These are phyloP conservation scores for Tulasnella calospora DNA, from an alignment of 768 basidiomycete genomes.

Conservation along the genomic window DNA sequence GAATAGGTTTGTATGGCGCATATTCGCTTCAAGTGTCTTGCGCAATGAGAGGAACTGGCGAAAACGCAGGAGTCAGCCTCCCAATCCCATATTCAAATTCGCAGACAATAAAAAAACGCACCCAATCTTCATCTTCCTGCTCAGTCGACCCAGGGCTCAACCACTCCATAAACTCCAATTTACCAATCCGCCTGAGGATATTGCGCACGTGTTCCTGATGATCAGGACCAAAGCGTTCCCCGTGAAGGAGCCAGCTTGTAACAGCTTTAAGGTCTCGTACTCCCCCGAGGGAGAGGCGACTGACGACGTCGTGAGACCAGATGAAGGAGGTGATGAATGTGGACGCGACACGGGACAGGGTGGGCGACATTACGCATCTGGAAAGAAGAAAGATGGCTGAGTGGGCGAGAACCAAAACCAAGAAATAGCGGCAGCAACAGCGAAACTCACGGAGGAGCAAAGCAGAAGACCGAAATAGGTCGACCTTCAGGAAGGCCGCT, in stretches of 20 bases:
- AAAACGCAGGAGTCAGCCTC: neutral
- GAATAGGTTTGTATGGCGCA: conserved; percentile 63
- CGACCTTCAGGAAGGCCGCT: conserved; percentile 59
- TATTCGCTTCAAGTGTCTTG: conserved; percentile 80
- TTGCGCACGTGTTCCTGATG: conserved; percentile 29
- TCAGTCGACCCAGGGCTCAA: neutral
- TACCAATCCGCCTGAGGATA: conserved; percentile 28
- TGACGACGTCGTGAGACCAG: conserved; percentile 77
- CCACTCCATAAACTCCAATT: conserved; percentile 25
- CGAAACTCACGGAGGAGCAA: conserved; percentile 66
- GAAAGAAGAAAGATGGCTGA: neutral
- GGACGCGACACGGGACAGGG: conserved; percentile 54
- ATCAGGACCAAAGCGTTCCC: conserved; percentile 41
- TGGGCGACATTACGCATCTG: conserved; percentile 59
- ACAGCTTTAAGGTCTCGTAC: conserved; percentile 71
- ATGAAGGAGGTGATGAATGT: conserved; percentile 71
- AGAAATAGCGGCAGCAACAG: conserved; percentile 7
- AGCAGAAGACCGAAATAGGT: conserved; percentile 64
- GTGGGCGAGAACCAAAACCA: too few species aligned
- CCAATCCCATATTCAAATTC: neutral
- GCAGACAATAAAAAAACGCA: neutral
- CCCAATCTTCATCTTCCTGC: conserved; percentile 33
- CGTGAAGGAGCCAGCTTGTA: conserved; percentile 75
- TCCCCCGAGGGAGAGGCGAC: conserved; percentile 70
- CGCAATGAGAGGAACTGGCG: conserved; percentile 68